phyloP scores from a whole-genome alignment of 1,139 yeast species.

The Spencermartinsiella ligniputridi region DNA sequence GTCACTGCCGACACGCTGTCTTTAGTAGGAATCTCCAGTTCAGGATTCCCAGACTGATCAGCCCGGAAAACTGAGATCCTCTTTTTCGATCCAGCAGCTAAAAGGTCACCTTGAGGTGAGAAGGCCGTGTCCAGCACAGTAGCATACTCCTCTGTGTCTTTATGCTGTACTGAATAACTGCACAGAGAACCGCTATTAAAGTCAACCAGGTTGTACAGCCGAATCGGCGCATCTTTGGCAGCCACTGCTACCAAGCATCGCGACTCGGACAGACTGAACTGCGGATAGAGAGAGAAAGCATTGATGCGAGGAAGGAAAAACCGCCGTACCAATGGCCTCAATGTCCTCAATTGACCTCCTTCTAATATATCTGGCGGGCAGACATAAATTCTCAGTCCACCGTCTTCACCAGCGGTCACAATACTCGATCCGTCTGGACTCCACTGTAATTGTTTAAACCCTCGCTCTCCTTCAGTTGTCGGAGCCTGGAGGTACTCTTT shows the following conservation, averaged over 20 bases:
- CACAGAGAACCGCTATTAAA: conserved; percentile 21
- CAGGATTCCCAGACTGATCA: conserved; percentile 16
- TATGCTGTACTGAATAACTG: conserved; percentile 22
- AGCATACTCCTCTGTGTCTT: conserved; percentile 16
- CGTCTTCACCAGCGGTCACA: conserved; percentile 29
- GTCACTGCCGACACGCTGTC: conserved; percentile 11
- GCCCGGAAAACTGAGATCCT: conserved; percentile 27
- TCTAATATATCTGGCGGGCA: conserved; percentile 26
- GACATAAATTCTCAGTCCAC: conserved; percentile 29
- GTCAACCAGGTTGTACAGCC: conserved; percentile 25
- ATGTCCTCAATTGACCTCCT: conserved; percentile 7
- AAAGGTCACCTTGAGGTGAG: conserved; percentile 5
- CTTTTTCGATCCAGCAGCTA: conserved; percentile 22
- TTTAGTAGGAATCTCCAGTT: conserved; percentile 3
- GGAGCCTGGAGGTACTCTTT: background rate
- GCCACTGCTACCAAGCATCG: conserved; percentile 23
- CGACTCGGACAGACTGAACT: conserved; percentile 20
- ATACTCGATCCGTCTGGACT: conserved; percentile 32
- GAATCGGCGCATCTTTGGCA: conserved; percentile 28
- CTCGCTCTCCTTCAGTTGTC: background rate
- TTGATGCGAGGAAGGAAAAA: conserved; percentile 23
- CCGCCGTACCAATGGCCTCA: conserved; percentile 26
- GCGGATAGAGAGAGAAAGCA: conserved; percentile 26
- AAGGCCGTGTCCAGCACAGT: conserved; percentile 21
- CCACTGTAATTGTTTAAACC: conserved; percentile 24